Conservation (phyloP, 495 filamentous ascomycete genomes). For the Chaetomium cochliodes region DNA sequence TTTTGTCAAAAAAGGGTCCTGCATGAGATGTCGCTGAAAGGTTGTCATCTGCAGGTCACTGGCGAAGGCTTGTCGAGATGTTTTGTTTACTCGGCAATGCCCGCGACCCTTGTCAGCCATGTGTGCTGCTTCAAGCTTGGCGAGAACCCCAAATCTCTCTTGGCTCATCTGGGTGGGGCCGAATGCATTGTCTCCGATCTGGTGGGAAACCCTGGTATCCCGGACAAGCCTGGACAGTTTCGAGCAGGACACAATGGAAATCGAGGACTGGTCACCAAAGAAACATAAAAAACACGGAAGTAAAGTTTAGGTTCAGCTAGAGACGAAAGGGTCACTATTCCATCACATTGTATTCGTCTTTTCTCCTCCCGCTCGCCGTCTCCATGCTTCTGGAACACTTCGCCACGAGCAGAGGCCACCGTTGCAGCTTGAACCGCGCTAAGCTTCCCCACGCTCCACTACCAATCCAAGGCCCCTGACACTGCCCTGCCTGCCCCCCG, state of each 20-base stretch:
- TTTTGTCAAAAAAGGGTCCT: background rate
- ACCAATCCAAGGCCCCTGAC: background rate
- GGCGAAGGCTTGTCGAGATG: background rate
- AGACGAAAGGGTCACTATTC: no score
- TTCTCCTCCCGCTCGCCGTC: no score
- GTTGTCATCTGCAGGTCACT: background rate
- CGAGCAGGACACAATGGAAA: no score
- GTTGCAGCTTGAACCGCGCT: constrained; percentile 1
- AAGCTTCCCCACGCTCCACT: constrained; percentile 20
- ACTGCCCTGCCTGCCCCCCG: background rate
- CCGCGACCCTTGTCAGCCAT: constrained; percentile 12
- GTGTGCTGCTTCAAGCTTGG: constrained; percentile 13
- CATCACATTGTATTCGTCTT: no score
- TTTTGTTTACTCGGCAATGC: background rate
- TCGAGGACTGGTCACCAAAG: no score
- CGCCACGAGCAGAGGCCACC: constrained; percentile 10
- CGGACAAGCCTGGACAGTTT: no score
- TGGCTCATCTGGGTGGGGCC: background rate
- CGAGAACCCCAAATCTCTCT: background rate
- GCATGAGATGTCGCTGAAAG: background rate
- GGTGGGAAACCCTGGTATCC: constrained; percentile 4
- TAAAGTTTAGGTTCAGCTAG: no score
- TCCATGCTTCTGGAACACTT: background rate
- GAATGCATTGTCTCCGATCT: background rate
- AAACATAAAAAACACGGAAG: no score